phyloP scores from a whole-genome alignment of 139 green algal species.

The Trebouxia sp. region DNA sequence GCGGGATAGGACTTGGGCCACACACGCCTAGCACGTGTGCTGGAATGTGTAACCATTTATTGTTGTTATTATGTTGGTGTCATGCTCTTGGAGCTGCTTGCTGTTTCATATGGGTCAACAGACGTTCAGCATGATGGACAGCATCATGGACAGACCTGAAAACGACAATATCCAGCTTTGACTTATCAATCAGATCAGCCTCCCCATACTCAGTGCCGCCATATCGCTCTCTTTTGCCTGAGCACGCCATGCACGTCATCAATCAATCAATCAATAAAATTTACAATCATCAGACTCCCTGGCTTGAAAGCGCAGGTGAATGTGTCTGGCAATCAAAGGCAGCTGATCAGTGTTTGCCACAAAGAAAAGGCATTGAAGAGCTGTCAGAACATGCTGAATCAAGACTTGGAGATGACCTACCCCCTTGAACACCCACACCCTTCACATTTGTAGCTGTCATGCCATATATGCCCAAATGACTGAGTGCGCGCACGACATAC shows the following conservation, averaged over 20 bases:
- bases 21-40: too few relatives aligned
- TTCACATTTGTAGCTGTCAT: conserved; percentile 74
- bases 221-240: conserved; percentile 79
- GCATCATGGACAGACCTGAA: background rate
- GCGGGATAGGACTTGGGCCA: too few relatives aligned
- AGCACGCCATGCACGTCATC: background rate
- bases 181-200: conserved; percentile 77
- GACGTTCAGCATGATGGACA: background rate
- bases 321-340: too few relatives aligned
- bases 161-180: conserved; percentile 73
- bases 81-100: too few relatives aligned
- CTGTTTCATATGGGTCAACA: too few relatives aligned
- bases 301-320: background rate
- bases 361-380: background rate
- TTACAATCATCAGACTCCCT: background rate
- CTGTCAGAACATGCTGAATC: background rate
- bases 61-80: too few relatives aligned
- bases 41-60: too few relatives aligned
- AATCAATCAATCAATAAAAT: background rate
- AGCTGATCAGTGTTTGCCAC: background rate
- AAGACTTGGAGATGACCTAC: conserved; percentile 31
- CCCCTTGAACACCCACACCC: conserved; percentile 80
- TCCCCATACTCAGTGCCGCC: conserved; percentile 73
- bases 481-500: conserved; percentile 67
- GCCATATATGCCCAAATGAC: conserved; percentile 67